Conservation (phyloP, 305 asterid species). For the Coffea humblotiana region DNA sequence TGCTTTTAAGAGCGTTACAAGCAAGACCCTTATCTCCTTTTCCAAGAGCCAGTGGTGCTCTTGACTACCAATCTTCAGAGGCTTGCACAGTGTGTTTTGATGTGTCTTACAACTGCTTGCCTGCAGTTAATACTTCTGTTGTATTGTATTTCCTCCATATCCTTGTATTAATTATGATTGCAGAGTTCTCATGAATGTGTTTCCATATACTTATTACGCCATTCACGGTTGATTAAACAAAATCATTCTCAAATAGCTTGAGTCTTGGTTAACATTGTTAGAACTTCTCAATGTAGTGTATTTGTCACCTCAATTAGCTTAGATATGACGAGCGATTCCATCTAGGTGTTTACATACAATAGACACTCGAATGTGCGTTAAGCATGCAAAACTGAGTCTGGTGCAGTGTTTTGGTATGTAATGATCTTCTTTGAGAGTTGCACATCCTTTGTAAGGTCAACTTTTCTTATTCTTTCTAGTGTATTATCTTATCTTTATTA, state of each 20-base stretch:
- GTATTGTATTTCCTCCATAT: neutral
- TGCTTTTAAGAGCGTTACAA: slow-evolving; percentile 94
- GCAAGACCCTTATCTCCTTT: slow-evolving; percentile 98
- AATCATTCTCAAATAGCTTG: too few relatives aligned
- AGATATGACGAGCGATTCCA: neutral
- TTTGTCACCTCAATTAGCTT: too few relatives aligned
- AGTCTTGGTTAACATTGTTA: too few relatives aligned
- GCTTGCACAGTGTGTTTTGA: slow-evolving; percentile 37
- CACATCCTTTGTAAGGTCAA: neutral
- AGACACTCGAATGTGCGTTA: neutral
- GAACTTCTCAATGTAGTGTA: too few relatives aligned
- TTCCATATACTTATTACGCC: neutral
- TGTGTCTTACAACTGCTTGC: slow-evolving; percentile 85
- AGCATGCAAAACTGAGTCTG: neutral
- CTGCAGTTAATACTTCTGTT: slow-evolving; percentile 58
- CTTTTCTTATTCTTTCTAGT: neutral
- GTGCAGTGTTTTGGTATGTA: neutral
- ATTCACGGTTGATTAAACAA: too few relatives aligned
- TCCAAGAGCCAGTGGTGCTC: slow-evolving; percentile 91
- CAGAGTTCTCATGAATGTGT: neutral
- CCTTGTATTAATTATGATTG: neutral
- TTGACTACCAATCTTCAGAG: slow-evolving; percentile 91
- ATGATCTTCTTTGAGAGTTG: slow-evolving; percentile 1
- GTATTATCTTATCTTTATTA: too few relatives aligned
- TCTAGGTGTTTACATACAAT: neutral